Evolutionary conservation across 331 rosid genomes (phyloP), one percentile per base, ranked within the genome.

Genomic region (Acacia pycnantha): DNA sequence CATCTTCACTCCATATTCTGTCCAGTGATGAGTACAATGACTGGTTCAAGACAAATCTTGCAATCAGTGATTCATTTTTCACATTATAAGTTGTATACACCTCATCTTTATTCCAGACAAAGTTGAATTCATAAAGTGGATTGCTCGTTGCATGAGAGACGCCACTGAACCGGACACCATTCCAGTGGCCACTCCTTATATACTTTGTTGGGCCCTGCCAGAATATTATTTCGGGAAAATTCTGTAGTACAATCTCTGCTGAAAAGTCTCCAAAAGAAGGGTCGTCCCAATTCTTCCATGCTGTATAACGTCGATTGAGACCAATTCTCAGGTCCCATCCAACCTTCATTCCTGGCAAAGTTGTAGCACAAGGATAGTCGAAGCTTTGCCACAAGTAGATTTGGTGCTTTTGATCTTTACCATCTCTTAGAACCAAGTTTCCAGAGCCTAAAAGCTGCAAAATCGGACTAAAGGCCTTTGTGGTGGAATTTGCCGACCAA

Each of bases 311-410:
- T 26, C 86, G 22, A 14, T 83, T 61, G 11, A 88, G 47, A 14
- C 79, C 73, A 0, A 24, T 70, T 46, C 46, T 85, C 21, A 81
- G 24, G 84, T 88, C 66, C 89, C 82, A 83, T 24, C 87, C 89
- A 1, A 83, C 0, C 74, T 85, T 88, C 89, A 88, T 88, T 44
- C 84, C 87, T 2, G 87, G 83, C 21, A 88, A n/a, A 11, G 78
- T 0, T 0, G 89, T 74, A 44, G 81, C 87, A 6, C 68, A 26
- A 3, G 88, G 84, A 58, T 76, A 65, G 8, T 88, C 87, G 40
- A 88, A 88, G 69, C 40, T 62, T 27, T 62, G 69, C 69, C 69
- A 62, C 40, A 62, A 62, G 19, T 62, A 33, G 1, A 51, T 71
- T 72, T 81, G 69, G 0, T 58, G 75, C 1, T 26, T 62, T 11